Evolutionary conservation across 1,284 basidiomycete species (phyloP).

Genomic region (Microbotryum scabiosae): DNA sequence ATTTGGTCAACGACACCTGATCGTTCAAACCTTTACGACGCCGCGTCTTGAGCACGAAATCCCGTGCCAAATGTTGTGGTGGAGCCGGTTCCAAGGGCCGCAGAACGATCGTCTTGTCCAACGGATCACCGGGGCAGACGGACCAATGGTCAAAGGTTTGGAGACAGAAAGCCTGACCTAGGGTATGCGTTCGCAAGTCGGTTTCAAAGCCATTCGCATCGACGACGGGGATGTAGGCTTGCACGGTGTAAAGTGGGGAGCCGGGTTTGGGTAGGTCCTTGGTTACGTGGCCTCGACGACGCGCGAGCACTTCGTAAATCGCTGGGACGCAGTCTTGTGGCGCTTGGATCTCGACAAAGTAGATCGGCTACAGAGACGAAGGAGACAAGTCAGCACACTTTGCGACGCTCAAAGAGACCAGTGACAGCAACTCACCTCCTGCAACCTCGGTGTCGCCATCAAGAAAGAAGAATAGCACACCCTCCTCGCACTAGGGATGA

Average conservation of each 20-base stretch:
- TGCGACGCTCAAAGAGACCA: not conserved
- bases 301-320: conserved; percentile 92
- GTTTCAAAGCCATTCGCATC: conserved; percentile 99
- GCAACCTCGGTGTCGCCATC: conserved; percentile 51
- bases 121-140: conserved; percentile 95
- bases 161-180: conserved; percentile 93
- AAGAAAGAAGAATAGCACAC: conserved; percentile 99
- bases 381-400: not conserved
- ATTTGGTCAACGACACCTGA: conserved; percentile 11
- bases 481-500: conserved; percentile 92
- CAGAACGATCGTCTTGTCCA: conserved; percentile 88
- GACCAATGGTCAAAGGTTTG: conserved; percentile 98
- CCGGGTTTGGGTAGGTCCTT: conserved; percentile 96
- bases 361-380: conserved; percentile 75
- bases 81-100: conserved; percentile 94
- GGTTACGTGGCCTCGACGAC: conserved; percentile 93
- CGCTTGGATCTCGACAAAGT: conserved; percentile 96
- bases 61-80: conserved; percentile 61
- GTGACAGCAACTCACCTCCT: conserved; percentile 15
- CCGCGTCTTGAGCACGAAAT: conserved; percentile 91
- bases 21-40: conserved; percentile 67
- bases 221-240: conserved; percentile 94
- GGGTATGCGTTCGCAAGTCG: conserved; percentile 90
- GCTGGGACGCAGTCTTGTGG: conserved; percentile 97
- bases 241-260: conserved; percentile 92